Evolutionary conservation across 495 filamentous ascomycete genomes (phyloP), one percentile per base, ranked within the genome.

Genomic region (Aspergillus steynii): DNA sequence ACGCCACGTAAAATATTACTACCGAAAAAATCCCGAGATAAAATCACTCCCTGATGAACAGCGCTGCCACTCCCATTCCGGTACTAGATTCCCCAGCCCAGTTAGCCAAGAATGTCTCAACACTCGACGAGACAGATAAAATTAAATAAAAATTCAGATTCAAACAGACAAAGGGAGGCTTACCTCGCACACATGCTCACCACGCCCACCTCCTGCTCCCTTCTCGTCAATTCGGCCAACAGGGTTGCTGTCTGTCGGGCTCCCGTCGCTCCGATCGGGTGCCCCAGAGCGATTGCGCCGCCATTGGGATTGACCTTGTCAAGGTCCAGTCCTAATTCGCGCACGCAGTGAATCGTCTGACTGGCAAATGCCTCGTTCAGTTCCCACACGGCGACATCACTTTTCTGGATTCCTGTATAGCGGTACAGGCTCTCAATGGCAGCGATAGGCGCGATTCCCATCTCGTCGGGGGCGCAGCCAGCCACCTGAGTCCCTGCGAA

Each of bases 351-450:
- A 7, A 95, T 88, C 2, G 88, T 90, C 90, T 96, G 95, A 55
- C 85, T 90, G 14, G 92, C 92, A 67, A 96, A 96, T 0, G 92
- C 92, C 82, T 96, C 92, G 73, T 96, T 96, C 66, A 96, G 72
- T 80, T 96, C 92, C 59, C 94, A 81, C 14, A 96, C 77, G 65
- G 95, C 92, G 53, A 90, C 79, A 58, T 96, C 92, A 53, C 85
- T 79, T 14, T 92, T 74, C 5, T 80, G 80, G 64, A 96, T 71
- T 61, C 84, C 83, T 79, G 83, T 83, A 74, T 92, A 86, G 62
- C 75, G 75, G 52, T 94, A 82, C 25, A 96, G 80, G 80, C 94
- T 95, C 53, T 89, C 90, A 65, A 96, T 92, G 55, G 90, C 92
- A 54, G 93, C 80, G 27, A 90, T 86, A 14, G 92, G 92, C 29